Base-by-base conservation (phyloP, 768 basidiomycete genomes). In the Boletus fagicola region DNA sequence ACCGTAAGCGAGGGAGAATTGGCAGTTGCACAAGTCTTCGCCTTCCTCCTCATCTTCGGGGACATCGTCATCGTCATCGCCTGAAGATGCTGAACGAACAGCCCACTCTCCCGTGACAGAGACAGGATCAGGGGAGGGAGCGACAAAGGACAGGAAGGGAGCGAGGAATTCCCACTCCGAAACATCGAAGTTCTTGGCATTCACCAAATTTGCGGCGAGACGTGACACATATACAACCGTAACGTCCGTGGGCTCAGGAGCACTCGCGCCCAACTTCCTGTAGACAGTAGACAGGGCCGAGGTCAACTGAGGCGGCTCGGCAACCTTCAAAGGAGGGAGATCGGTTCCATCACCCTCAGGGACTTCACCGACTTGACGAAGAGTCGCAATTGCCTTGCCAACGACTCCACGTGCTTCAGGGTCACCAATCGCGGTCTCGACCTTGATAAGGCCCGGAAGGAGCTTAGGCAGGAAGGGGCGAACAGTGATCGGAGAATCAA, bases 1-100 rank as follows among this genome's bases (percentile, higher is more conserved):
- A 88, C 95, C 95, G 73, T 98, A 98, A 51, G 95, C 95, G 53
- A 98, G 84, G 53, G 95, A 97, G 85, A 98, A 98, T 73, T 96
- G 93, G 82, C 94, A 96, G 82, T 97, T 94, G 83, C 94, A 96
- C 66, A 99, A 84, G 70, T 97, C 95, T 78, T 99, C 97, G 66
- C 95, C 95, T 76, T 95, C 94, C 75, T 98, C 95, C 72, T 96
- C 95, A 65, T 98, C 95, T 16, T 94, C 94, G 45, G 72, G 75
- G 50, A 79, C 87, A 18, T 83, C 84, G 0, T 75, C 83, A 1
- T 88, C 88, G 3, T 85, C 90, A 38, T 77, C 79, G 54, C 82
- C 88, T 60, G 91, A 87, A 56, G 85, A 81, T 35, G 94, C 94
- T 31, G 90, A 94, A 71, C 87, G 88, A 69, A 97, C 91, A 53